Conservation (phyloP, 2,329 filamentous ascomycete species). For the Dactylellina leptospora region DNA sequence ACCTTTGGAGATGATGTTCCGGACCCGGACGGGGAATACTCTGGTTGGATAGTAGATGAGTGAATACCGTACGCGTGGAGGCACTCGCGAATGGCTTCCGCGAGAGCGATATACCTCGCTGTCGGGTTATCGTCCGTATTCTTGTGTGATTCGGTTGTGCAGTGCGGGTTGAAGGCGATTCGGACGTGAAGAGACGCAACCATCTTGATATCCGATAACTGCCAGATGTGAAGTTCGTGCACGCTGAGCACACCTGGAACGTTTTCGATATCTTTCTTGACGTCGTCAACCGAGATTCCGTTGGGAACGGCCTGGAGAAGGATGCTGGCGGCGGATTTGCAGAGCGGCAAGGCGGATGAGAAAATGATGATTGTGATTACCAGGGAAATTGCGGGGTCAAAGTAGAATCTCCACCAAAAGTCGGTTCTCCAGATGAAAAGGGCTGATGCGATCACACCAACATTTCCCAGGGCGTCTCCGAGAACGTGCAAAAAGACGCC, state of each 20-base stretch:
- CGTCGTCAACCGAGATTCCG: slow-evolving; percentile 85
- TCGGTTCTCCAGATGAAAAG: slow-evolving; percentile 87
- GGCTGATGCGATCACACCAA: slow-evolving; percentile 83
- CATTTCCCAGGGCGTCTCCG: slow-evolving; percentile 84
- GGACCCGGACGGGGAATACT: slow-evolving; percentile 67
- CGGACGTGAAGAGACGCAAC: slow-evolving; percentile 94
- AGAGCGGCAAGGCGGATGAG: slow-evolving; percentile 78
- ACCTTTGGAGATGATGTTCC: slow-evolving; percentile 55
- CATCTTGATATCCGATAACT: slow-evolving; percentile 91
- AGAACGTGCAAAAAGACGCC: slow-evolving; percentile 79
- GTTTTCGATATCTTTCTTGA: slow-evolving; percentile 86
- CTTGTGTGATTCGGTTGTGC: slow-evolving; percentile 65
- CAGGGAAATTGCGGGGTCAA: slow-evolving; percentile 89
- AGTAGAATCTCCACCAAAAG: slow-evolving; percentile 82
- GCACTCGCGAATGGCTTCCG: slow-evolving; percentile 81
- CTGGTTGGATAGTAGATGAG: slow-evolving; percentile 95
- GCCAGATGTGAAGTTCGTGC: slow-evolving; percentile 98
- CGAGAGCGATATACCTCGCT: slow-evolving; percentile 87
- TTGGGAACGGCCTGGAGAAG: slow-evolving; percentile 92
- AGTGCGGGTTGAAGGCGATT: slow-evolving; percentile 71
- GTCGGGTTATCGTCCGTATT: slow-evolving; percentile 67
- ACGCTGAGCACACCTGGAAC: slow-evolving; percentile 87
- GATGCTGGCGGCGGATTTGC: slow-evolving; percentile 82
- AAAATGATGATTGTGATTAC: slow-evolving; percentile 86
- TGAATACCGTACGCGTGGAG: slow-evolving; percentile 96